Conservation (phyloP, 768 basidiomycete genomes). For the Hypholoma fasciculare region DNA sequence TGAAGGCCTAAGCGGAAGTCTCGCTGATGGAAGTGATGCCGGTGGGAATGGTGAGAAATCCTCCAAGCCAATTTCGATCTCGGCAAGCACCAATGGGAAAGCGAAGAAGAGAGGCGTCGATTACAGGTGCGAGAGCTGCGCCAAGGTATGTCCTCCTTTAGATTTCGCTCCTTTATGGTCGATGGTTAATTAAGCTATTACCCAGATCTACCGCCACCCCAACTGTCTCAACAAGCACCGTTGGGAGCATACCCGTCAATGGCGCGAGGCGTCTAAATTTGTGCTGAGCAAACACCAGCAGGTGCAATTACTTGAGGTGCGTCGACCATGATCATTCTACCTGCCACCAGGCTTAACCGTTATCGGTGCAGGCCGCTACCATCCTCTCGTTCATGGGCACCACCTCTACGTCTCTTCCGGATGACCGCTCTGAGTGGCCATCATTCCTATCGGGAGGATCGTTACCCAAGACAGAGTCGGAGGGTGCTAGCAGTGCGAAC, state of each 20-base stretch:
- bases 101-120: slow-evolving; percentile 79
- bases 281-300: slow-evolving; percentile 96
- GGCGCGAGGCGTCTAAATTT: slow-evolving; percentile 89
- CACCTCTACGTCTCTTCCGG: slow-evolving; percentile 73
- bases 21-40: slow-evolving; percentile 5
- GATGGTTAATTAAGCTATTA: background rate
- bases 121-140: slow-evolving; percentile 92
- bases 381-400: slow-evolving; percentile 89
- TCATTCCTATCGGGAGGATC: slow-evolving; percentile 74
- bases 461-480: slow-evolving; percentile 47
- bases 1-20: background rate
- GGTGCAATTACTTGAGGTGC: slow-evolving; percentile 91
- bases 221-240: slow-evolving; percentile 96
- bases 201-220: slow-evolving; percentile 85
- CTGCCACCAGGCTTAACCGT: background rate
- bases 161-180: background rate
- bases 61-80: slow-evolving; percentile 36
- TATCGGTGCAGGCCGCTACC: slow-evolving; percentile 71
- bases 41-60: slow-evolving; percentile 10
- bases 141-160: slow-evolving; percentile 58
- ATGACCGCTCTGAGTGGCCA: slow-evolving; percentile 93
- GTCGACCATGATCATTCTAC: slow-evolving; percentile 10
- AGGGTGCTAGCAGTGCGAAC: background rate
- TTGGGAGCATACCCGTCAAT: slow-evolving; percentile 97
- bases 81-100: slow-evolving; percentile 30